Evolutionary conservation across 2,329 filamentous ascomycete species (phyloP), one percentile per base, ranked within the genome.

Genomic region (Xylaria sp.): DNA sequence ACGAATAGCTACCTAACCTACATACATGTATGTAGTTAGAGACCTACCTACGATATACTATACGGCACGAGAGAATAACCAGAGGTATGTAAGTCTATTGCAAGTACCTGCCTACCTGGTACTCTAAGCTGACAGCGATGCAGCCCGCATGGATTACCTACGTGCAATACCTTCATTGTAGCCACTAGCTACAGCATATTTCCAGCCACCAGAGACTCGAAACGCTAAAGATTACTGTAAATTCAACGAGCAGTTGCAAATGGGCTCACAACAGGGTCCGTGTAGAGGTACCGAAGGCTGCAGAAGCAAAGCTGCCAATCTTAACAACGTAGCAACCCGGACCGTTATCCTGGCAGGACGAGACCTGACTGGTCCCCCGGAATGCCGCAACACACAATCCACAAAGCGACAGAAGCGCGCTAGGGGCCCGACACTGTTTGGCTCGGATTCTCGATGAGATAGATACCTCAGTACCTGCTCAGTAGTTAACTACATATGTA

Each of bases 1-100:
- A 69, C 72, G 24, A 70, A 61, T 61, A 65, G 36, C 42, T 61
- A 55, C 51, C 51, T 36, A n/a, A 12, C 14, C 17, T 47, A 42
- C 42, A 42, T 47, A 47, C n/a, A n/a, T n/a, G n/a, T n/a, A n/a
- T n/a, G n/a, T n/a, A n/a, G n/a, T n/a, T n/a, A 36, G 7, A 61
- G 42, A 53, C 8, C 47, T n/a, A 54, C 8, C n/a, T 51, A 30
- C 48, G n/a, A 47, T 47, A 47, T 27, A 27, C 24, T 27, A 27
- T 27, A 27, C 24, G 24, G 24, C 24, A 27, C 24, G 4, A 4
- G 24, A 27, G 24, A 27, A 4, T 27, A 27, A 27, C 24, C 4
- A 27, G 24, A 27, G 24, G 24, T 27, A 27, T 27, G 24, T 27
- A 27, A 27, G 24, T 27, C 4, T 27, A 27, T 27, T 27, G 24